Base-by-base conservation (phyloP, 192 early-diverging fungal species). In the Glomus cerebriforme region DNA sequence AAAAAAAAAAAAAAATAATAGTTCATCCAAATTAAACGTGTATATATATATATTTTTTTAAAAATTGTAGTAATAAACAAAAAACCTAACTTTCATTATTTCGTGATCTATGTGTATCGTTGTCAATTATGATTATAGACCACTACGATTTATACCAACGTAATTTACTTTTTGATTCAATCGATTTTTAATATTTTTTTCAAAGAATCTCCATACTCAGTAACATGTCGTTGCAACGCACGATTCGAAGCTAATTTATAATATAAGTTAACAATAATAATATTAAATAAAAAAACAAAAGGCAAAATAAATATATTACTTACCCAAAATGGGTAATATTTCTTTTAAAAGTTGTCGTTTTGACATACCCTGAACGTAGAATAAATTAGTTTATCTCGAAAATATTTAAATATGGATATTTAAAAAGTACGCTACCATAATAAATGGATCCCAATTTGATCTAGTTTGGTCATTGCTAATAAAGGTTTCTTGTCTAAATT, bases 311-410 rank as follows among this genome's bases (percentile, higher is more conserved):
- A 71, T 27, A 24, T 47, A 49, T 69, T n/a, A 34, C 45, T 82
- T 81, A 79, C 93, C 88, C 29, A 96, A 85, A 1, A 93, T 83
- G 0, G 90, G 92, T 35, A 96, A 77, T 19, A 95, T 80, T 60
- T 91, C 88, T 47, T 83, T 81, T 5, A 96, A 64, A 10, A 95
- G 75, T 47, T 87, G 86, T 10, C 90, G 90, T 64, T 96, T 96
- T 43, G 88, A 85, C 66, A 88, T 81, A 8, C 86, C 84, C 81
- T 87, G 79, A 54, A 84, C n/a, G n/a, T n/a, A 43, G 43, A 59
- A 35, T 54, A 15, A 45, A 73, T 80, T 81, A 73, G 81, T 24
- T 6, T 71, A 72, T 6, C 72, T 72, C 19, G 78, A 79, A 58
- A 81, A 31, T 10, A 79, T 39, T 43, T 80, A 81, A 24, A 59